Evolutionary conservation across 2,329 filamentous ascomycete species (phyloP), one percentile per base, ranked within the genome.

Genomic region (Rosellinia necatrix): DNA sequence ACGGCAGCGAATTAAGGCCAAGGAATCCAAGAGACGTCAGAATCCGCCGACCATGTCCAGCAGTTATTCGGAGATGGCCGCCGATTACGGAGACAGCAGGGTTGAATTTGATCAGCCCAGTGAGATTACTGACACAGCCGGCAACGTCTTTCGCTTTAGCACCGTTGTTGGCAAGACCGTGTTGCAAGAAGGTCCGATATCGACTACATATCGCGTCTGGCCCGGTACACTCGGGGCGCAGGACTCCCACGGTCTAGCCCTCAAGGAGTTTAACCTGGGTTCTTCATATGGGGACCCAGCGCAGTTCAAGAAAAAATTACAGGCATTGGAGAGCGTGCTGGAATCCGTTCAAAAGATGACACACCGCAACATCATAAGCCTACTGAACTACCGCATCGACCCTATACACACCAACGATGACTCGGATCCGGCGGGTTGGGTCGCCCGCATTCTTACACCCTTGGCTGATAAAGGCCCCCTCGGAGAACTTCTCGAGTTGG

Each of bases 381-480:
- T 97, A 32, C 78, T 96, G 54, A 91, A 92, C 59, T 96, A 92
- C 74, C 91, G 90, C 64, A 89, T 97, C 59, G 80, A 88, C 67
- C 77, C 81, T 38, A 75, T 75, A 60, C 54, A 71, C 60, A 53
- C 61, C 74, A 67, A 75, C 13, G 70, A 75, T 34, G 74, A 80
- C 46, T 69, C 71, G 10, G 62, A 66, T 49, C 69, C 60, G 67
- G 76, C 64, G 52, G 72, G 56, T 6, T 96, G 91, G 89, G 88
- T 85, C 24, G 81, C 96, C 50, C 89, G 84, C 63, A 79, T 94
- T 3, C 78, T 97, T 19, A 87, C 83, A 37, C 89, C 92, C 43
- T 82, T 90, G 65, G 89, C 90, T 9, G 88, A 91, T 49, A 92
- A 90, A 70, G 92, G 91, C 0, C 90, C 92, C 0, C 76, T 99